Evolutionary conservation across 2,329 filamentous ascomycete genomes (phyloP), one percentile per base, ranked within the genome.

Genomic region (Fusarium sublunatum): DNA sequence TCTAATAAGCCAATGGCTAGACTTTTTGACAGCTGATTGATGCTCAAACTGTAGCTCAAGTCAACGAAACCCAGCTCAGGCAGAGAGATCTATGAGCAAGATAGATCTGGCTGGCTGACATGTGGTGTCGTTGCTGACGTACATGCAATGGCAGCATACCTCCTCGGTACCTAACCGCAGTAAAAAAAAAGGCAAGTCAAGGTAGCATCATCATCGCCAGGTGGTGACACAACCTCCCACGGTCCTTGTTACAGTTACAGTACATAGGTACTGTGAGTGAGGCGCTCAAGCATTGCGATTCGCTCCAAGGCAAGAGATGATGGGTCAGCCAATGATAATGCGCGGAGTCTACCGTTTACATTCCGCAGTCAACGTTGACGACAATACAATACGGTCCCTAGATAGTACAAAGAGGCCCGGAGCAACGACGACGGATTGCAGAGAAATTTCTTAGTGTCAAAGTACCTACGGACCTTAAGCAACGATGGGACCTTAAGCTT

Each of bases 101-200:
- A 22, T 39, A 41, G 35, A 64, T 61, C 31, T 40, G 28, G 45
- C 41, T 42, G 38, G 38, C 46, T 64, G 42, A 47, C 46, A 44
- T 62, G 46, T 56, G 41, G 58, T 29, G 49, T 53, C 34, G 41
- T 49, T 63, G 26, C 54, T 63, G 59, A 46, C 59, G 59, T 62
- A 48, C 59, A 9, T 54, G 28, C n/a, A n/a, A n/a, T n/a, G n/a
- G n/a, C n/a, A n/a, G n/a, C n/a, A n/a, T n/a, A n/a, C n/a, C n/a
- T n/a, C n/a, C n/a, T n/a, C n/a, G n/a, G n/a, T 41, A 31, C 15
- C 31, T 26, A 22, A 64, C 22, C 53, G 43, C 29, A 26, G 60
- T 31, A 12, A 29, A 42, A 35, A 15, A 36, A 35, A 15, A 36
- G 24, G 22, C 22, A 26, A 47, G 41, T 26, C 31, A 40, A 40